Conservation (phyloP, 1,284 basidiomycete species). For the Cystodermella granulosa region DNA sequence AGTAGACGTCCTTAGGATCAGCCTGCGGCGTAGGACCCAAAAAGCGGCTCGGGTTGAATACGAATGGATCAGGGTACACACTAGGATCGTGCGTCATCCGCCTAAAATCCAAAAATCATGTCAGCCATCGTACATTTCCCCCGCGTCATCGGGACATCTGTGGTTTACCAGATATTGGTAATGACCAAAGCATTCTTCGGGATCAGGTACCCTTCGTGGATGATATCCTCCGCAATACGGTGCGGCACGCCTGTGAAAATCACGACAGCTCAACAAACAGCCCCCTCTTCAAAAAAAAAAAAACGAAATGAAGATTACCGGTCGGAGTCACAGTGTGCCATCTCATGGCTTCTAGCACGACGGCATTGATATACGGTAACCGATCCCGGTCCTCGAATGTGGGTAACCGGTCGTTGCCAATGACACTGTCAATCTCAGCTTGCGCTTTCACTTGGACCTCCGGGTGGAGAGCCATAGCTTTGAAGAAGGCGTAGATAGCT, state of each 20-base stretch:
- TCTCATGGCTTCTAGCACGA: conserved; percentile 38
- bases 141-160: neutral
- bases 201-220: conserved; percentile 36
- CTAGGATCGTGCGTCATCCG: conserved; percentile 38
- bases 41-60: conserved; percentile 28
- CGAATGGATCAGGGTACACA: conserved; percentile 31
- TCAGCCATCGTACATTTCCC: neutral
- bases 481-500: conserved; percentile 39
- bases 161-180: conserved; percentile 34
- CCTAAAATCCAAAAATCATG: conserved; percentile 19
- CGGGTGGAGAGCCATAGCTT: conserved; percentile 42
- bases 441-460: conserved; percentile 46
- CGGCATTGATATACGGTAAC: conserved; percentile 49
- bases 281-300: conserved; percentile 1
- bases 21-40: conserved; percentile 24
- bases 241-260: conserved; percentile 40
- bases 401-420: conserved; percentile 50
- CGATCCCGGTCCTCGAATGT: conserved; percentile 45
- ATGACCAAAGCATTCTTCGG: conserved; percentile 37
- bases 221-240: conserved; percentile 41
- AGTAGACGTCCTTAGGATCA: conserved; percentile 36
- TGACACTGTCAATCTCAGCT: conserved; percentile 49
- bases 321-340: conserved; percentile 40
- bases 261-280: too few relatives aligned
- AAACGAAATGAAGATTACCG: conserved; percentile 35